phyloP scores from a whole-genome alignment of 176 grass and related monocot species.

The Stipa capillata region DNA sequence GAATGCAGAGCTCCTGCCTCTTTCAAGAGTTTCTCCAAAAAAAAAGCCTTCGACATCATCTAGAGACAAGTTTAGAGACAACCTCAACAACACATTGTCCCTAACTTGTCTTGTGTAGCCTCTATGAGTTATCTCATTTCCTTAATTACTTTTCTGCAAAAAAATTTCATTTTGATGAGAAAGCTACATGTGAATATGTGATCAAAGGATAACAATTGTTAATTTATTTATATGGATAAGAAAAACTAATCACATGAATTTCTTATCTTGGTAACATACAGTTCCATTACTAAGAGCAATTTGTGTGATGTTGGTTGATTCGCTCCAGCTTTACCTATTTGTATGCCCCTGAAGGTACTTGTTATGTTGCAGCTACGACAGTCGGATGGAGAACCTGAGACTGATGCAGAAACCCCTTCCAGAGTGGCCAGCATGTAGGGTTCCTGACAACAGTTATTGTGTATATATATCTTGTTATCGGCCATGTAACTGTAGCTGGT shows the following conservation, averaged over 20 bases:
- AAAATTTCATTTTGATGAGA: background rate
- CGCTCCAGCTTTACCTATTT: background rate
- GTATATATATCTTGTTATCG: conserved; percentile 33
- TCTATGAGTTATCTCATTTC: background rate
- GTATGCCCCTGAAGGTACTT: background rate
- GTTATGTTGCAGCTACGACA: conserved; percentile 15
- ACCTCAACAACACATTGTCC: background rate
- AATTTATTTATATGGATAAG: background rate
- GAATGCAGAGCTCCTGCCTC: too few species aligned
- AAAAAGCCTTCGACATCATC: background rate
- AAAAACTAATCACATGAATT: background rate
- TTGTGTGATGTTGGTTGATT: background rate
- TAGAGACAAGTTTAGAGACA: background rate
- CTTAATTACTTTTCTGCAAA: background rate
- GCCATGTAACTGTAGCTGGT: conserved; percentile 25
- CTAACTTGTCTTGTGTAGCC: background rate
- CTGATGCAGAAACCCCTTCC: conserved; percentile 39
- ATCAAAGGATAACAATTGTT: background rate
- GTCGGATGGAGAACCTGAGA: conserved; percentile 22
- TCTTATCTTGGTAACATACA: background rate
- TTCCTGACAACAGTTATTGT: conserved; percentile 13
- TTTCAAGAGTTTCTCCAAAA: too few species aligned
- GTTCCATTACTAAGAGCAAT: background rate
- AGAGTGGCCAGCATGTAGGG: conserved; percentile 51
- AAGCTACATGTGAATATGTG: background rate